Conservation (phyloP, 495 filamentous ascomycete genomes). For the Patellaria atrata region DNA sequence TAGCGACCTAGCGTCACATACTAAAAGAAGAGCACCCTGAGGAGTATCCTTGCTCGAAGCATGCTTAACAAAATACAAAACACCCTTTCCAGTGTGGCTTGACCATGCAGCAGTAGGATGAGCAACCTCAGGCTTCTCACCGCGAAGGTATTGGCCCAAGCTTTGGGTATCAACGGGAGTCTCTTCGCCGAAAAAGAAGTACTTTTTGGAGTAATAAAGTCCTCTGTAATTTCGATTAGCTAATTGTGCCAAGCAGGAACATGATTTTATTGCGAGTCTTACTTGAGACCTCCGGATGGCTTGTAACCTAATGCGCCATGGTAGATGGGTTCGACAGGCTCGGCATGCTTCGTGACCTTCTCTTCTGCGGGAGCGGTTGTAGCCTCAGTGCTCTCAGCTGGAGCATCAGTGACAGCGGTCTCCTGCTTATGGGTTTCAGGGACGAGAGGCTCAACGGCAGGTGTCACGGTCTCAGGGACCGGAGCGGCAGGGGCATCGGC, state of each 20-base stretch:
- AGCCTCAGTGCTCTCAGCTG: constrained; percentile 29
- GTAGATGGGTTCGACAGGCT: constrained; percentile 46
- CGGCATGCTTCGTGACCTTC: constrained; percentile 35
- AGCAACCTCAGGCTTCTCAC: constrained; percentile 71
- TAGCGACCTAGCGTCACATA: too few species aligned
- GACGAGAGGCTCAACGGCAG: constrained; percentile 25
- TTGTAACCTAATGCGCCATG: constrained; percentile 78
- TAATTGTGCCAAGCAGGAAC: neutral
- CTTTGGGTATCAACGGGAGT: constrained; percentile 55
- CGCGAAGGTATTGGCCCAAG: constrained; percentile 58
- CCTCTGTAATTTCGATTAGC: constrained; percentile 33
- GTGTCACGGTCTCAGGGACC: constrained; percentile 33
- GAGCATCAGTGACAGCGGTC: constrained; percentile 4
- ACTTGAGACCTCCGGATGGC: constrained; percentile 83
- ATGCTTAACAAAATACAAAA: constrained; percentile 84
- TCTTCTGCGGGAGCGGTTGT: constrained; percentile 31
- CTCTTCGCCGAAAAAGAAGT: constrained; percentile 89
- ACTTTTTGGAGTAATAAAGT: constrained; percentile 55
- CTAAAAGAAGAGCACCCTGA: constrained; percentile 69
- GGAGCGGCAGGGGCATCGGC: constrained; percentile 27
- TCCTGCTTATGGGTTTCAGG: too few species aligned
- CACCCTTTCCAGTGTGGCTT: constrained; percentile 84
- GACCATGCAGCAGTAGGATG: constrained; percentile 79
- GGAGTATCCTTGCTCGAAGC: constrained; percentile 66
- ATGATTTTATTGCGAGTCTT: constrained; percentile 31